Base-by-base conservation (phyloP, 148 eudicot species). In the Diospyros lotus region DNA sequence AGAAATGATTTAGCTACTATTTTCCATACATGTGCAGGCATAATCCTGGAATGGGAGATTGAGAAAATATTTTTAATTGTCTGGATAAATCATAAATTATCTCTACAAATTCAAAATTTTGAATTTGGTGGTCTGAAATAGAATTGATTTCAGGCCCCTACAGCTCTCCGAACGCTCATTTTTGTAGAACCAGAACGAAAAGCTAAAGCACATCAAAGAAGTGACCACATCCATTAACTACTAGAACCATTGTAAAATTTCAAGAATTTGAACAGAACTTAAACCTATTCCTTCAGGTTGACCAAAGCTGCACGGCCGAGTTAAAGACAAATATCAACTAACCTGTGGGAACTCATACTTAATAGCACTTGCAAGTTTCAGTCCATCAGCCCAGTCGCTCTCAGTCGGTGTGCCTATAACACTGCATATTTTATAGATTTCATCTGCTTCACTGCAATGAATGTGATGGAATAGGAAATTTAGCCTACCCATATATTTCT, bases 261-360 rank as follows among this genome's bases (percentile, higher is more conserved):
- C 10, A 63, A 58, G 28, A 68, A 53, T n/a, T 52, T 69, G 60
- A 38, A 50, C 58, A 68, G 18, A 15, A 6, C 2, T 58, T 4
- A 9, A 71, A 58, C 56, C 61, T 40, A 41, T 4, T 15, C 51
- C 64, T 14, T 56, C 74, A 71, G 5, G 18, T 9, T 18, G 13
- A 50, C 18, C 55, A 59, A 45, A 43, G 10, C 8, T 39, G 13
- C 54, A 12, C 51, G 44, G 2, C 43, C 2, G 44, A 69, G 43
- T 51, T 0, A 13, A 52, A 69, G 54, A 69, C 48, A 60, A 69
- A 39, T 28, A 69, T 0, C 0, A 56, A 55, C 73, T 42, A 10
- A 94, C 98, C 92, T 88, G 90, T 44, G 98, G 98, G 75, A 95
- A 89, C 86, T 92, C 94, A 82, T 89, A 95, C 72, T 88, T 88